Evolutionary conservation across 176 grass and related monocot genomes (phyloP).

Genomic region (Coix lacrymajobi): DNA sequence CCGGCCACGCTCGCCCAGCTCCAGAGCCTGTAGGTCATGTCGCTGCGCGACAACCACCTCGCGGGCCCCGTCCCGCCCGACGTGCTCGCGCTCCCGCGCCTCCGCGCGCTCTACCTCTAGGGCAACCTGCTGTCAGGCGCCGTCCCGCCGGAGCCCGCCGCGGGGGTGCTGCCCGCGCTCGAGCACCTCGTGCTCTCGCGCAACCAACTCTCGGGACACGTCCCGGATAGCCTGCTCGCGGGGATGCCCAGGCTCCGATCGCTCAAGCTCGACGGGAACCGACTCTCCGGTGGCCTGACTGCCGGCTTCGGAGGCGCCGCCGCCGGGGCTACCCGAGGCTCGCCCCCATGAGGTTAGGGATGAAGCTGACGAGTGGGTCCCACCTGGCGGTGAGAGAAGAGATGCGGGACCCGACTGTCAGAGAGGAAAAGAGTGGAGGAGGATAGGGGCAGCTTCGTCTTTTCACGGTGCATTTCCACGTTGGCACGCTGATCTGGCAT

Average conservation of each 20-base stretch:
- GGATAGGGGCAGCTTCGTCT: too few relatives aligned
- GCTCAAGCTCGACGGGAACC: constrained; percentile 50
- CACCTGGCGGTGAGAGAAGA: too few relatives aligned
- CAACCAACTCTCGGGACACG: constrained; percentile 48
- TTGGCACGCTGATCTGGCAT: too few relatives aligned
- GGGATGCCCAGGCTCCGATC: constrained; percentile 13
- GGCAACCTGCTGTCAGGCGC: constrained; percentile 46
- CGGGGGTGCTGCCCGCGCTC: constrained; percentile 21
- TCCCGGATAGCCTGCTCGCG: constrained; percentile 46
- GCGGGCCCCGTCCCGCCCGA: constrained; percentile 52
- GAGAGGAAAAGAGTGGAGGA: too few relatives aligned
- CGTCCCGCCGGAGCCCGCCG: constrained; percentile 13
- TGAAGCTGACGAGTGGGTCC: too few relatives aligned
- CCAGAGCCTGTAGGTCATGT: constrained; percentile 36
- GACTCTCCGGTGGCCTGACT: constrained; percentile 26
- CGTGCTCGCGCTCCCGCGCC: constrained; percentile 32
- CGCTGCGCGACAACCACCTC: constrained; percentile 77
- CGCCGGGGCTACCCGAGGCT: too few relatives aligned
- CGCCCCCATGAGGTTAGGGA: too few relatives aligned
- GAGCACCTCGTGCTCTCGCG: constrained; percentile 51
- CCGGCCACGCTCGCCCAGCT: constrained; percentile 34
- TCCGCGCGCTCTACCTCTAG: constrained; percentile 57
- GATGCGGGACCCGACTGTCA: too few relatives aligned
- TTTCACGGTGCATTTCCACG: too few relatives aligned
- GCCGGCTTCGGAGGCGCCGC: too few relatives aligned